Percentiles rank a stretch among this genome's conserved stretches.
These are phyloP conservation scores for Ophiostoma montium DNA, from an alignment of 2,329 filamentous ascomycete species.

Conservation along the genomic window DNA sequence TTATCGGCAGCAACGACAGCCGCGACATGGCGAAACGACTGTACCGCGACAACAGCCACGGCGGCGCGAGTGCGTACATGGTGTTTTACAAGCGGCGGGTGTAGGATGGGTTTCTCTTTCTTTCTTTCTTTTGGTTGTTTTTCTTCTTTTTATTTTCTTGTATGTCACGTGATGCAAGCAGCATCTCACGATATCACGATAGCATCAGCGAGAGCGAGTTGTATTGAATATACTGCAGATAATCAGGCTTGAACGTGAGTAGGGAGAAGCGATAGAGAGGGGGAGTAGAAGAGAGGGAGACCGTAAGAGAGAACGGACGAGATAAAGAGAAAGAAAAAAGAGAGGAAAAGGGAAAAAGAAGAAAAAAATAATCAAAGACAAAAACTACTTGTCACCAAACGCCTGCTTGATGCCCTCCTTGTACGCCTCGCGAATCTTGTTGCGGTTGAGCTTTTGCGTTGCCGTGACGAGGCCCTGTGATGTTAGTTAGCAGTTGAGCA, in stretches of 20 bases:
- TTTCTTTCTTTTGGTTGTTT: neutral
- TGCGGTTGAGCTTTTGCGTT: conserved; percentile 47
- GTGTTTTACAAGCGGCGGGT: conserved; percentile 14
- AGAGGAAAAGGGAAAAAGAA: neutral
- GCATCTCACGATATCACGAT: too few relatives aligned
- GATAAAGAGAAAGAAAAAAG: neutral
- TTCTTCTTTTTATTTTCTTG: neutral
- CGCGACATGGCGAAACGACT: conserved; percentile 13
- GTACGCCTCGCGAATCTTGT: conserved; percentile 35
- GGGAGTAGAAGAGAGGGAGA: too few relatives aligned
- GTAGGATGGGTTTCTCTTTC: neutral
- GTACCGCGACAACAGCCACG: conserved; percentile 11
- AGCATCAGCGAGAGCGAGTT: conserved; percentile 1
- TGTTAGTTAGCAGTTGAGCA: neutral
- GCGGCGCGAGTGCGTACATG: conserved; percentile 13
- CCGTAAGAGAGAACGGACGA: too few relatives aligned
- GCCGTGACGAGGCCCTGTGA: conserved; percentile 42
- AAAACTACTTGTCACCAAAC: conserved; percentile 15
- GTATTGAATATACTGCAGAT: neutral
- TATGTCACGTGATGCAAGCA: too few relatives aligned
- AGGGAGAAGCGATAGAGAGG: neutral
- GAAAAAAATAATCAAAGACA: neutral
- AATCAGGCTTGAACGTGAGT: too few relatives aligned
- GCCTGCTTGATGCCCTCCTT: conserved; percentile 35
- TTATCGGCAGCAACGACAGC: conserved; percentile 13